Evolutionary conservation across 2,329 filamentous ascomycete species (phyloP), one percentile per base, ranked within the genome.

Genomic region (Talaromyces sp.): DNA sequence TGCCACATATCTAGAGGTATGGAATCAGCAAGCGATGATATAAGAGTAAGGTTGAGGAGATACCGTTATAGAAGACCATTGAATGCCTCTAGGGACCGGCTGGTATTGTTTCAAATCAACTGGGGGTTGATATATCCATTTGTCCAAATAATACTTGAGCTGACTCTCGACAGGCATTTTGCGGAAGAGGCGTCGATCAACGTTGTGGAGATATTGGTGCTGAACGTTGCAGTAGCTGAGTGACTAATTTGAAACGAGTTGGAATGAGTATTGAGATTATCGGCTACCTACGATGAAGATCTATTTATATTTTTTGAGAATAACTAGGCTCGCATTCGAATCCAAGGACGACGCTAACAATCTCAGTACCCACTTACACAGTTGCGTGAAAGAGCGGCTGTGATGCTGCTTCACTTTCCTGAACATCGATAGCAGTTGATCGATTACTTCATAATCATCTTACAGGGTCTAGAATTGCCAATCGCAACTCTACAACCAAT

Each of bases 31-130:
- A 24, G 52, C 33, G 52, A 39, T 57, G 52, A 10, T 37, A 57
- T 57, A 57, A 24, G n/a, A 14, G 2, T 39, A 11, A 57, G 52
- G 16, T 57, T 33, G 10, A 13, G 11, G 1, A 39, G 14, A 41
- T 58, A 58, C 54, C 35, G 3, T 41, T 19, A 58, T 19, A 41
- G 35, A 58, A 58, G 54, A 58, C 33, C 35, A 58, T 41, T 2
- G 10, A 24, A 58, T 58, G 58, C 11, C 58, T 14, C 22, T 72
- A 67, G 52, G 77, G 60, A 66, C 41, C 19, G 41, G 54, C 54
- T 58, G 33, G 13, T 41, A 58, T 58, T 58, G 2, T 37, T 58
- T 1, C 11, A 58, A 41, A 16, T 41, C 19, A 41, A 58, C 33
- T 41, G 35, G 2, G 24, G 24, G 47, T 2, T 50, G 47, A 31